Evolutionary conservation across 2,329 filamentous ascomycete genomes (phyloP).

Genomic region (Aureobasidium leucospermi): DNA sequence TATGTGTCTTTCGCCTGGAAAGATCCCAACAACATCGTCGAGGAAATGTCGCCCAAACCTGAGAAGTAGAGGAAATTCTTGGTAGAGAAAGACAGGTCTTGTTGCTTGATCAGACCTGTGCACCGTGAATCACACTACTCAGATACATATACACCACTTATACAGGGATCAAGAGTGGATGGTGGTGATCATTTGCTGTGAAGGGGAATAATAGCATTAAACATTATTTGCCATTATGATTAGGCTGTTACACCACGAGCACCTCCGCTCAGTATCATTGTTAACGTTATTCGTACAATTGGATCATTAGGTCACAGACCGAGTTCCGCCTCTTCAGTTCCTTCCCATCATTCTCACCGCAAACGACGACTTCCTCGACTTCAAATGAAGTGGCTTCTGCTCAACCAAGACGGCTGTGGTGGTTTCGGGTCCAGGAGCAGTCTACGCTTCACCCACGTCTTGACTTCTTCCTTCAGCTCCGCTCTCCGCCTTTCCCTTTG

Average conservation of each 20-base stretch:
- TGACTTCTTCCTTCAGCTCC: not conserved
- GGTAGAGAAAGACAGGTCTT: too few relatives aligned
- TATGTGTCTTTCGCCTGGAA: conserved; percentile 56
- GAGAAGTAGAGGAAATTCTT: conserved; percentile 12
- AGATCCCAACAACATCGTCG: conserved; percentile 54
- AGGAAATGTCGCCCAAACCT: conserved; percentile 43
- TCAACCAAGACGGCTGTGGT: not conserved
- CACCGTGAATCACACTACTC: too few relatives aligned
- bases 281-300: too few relatives aligned
- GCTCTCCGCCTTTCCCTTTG: not conserved
- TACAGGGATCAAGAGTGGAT: too few relatives aligned
- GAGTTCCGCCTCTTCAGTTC: not conserved
- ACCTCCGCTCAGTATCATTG: not conserved
- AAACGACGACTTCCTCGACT: not conserved
- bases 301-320: too few relatives aligned
- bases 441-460: not conserved
- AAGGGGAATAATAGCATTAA: too few relatives aligned
- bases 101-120: too few relatives aligned
- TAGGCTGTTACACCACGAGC: not conserved
- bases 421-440: not conserved
- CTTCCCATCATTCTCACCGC: not conserved
- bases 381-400: not conserved
- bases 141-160: too few relatives aligned
- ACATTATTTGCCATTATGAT: not conserved
- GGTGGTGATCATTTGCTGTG: too few relatives aligned